Evolutionary conservation across 352 stramenopile genomes (phyloP), one percentile per base, ranked within the genome.

Genomic region (Saprolegnia diclina): DNA sequence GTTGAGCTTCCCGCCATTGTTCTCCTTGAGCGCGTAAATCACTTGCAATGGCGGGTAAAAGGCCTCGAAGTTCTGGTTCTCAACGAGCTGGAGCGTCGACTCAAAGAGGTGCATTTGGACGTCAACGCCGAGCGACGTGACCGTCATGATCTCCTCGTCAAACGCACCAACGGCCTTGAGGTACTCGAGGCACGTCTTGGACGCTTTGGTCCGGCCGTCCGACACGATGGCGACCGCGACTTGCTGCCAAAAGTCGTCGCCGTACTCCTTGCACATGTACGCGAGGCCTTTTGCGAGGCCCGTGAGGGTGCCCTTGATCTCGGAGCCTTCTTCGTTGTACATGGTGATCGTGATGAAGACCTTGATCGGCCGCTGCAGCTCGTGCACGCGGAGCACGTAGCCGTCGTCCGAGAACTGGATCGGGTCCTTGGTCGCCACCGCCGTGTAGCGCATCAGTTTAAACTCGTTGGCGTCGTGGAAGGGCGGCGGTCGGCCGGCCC

Each of bases 71-170:
- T 78, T 81, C 46, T 77, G 67, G 45, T 81, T 76, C 1, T 73
- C 64, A 11, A 78, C 65, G 3, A 84, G 64, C 54, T 84, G 77
- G 46, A 84, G 64, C 11, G 74, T 84, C 1, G 74, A 74, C 56
- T 84, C 77, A 46, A 84, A 81, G 24, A 84, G 56, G 37, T 84
- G 77, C 54, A 81, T 67, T 35, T 81, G 74, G 16, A 76, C 73
- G 38, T 82, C 76, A 5, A 85, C 76, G 6, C 76, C 78, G 0
- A 75, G 53, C 40, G 73, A 77, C 29, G 76, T 82, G 29, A 82
- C 73, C 4, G 78, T 79, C 77, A 84, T 81, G 54, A 84, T 80
- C 54, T 84, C 77, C 69, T 84, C 77, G 55, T 84, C 77, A 65
- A 81, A 84, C 18, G 72, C 73, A 1, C 77, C 77, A 18, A 84